Percentiles rank a stretch among this genome's conserved stretches.
Conservation (phyloP, 1,139 yeast genomes). For the Pichia sp. region DNA sequence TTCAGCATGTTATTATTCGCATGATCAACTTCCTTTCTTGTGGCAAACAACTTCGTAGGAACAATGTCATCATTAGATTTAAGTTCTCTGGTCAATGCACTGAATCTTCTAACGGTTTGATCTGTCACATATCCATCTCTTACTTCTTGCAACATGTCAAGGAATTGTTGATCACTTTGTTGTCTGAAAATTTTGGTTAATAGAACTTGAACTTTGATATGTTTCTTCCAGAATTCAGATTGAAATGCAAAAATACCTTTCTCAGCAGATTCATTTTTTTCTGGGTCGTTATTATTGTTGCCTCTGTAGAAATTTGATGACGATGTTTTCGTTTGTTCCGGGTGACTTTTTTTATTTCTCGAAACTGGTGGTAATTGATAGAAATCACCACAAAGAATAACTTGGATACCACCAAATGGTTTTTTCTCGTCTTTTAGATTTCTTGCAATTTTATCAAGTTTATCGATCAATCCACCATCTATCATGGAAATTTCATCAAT, state of each 20-base stretch:
- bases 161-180: conserved; percentile 73
- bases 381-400: conserved; percentile 86
- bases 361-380: conserved; percentile 88
- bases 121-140: conserved; percentile 67
- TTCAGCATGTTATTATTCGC: conserved; percentile 64
- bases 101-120: conserved; percentile 55
- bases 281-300: too few relatives aligned
- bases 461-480: conserved; percentile 71
- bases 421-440: conserved; percentile 42
- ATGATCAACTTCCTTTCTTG: conserved; percentile 77
- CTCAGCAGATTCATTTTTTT: too few relatives aligned
- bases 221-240: conserved; percentile 65
- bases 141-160: conserved; percentile 85
- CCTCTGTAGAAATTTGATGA: too few relatives aligned
- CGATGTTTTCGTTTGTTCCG: conserved; percentile 37
- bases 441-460: conserved; percentile 64
- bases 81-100: conserved; percentile 53
- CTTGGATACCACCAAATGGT: conserved; percentile 91
- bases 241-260: conserved; percentile 65
- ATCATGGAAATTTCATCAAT: conserved; percentile 93
- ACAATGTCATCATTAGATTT: conserved; percentile 64
- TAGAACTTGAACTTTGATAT: conserved; percentile 65
- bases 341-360: conserved; percentile 27
- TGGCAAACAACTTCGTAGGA: conserved; percentile 86
- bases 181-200: conserved; percentile 88